Percentiles rank a stretch among this genome's conserved stretches.
phyloP scores from a whole-genome alignment of 1,139 yeast species.

The Yamadazyma kanchanaburiensis region DNA sequence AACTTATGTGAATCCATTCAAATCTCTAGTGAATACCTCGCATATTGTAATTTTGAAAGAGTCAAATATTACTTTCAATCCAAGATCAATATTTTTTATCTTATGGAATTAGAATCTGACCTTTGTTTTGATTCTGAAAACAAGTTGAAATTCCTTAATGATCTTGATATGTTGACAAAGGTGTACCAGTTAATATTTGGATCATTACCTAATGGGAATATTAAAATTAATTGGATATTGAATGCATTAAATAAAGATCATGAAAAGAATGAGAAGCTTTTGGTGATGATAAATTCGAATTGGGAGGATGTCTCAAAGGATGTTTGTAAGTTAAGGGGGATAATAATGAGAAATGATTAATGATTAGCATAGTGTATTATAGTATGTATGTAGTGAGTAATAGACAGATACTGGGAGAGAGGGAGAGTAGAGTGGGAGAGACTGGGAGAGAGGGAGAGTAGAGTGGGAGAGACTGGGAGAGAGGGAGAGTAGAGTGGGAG shows the following conservation, averaged over 20 bases:
- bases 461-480: too few species aligned
- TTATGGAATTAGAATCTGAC: constrained; percentile 13
- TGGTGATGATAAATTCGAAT: constrained; percentile 10
- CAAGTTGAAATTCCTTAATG: constrained; percentile 10
- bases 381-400: too few species aligned
- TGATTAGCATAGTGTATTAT: too few species aligned
- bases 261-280: constrained; percentile 4
- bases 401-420: too few species aligned
- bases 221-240: constrained; percentile 16
- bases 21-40: constrained; percentile 3
- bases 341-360: neutral
- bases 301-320: constrained; percentile 12
- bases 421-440: too few species aligned
- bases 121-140: constrained; percentile 8
- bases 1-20: constrained; percentile 2
- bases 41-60: constrained; percentile 14
- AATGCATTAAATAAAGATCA: constrained; percentile 13
- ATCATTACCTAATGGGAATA: constrained; percentile 10
- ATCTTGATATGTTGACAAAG: constrained; percentile 12
- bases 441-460: too few species aligned
- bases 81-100: constrained; percentile 12
- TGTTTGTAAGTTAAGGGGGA: constrained; percentile 8
- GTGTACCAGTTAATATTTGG: constrained; percentile 14
- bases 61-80: constrained; percentile 13
- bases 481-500: too few species aligned